Conservation (phyloP, 2,329 filamentous ascomycete species). For the Diaporthe sp. region DNA sequence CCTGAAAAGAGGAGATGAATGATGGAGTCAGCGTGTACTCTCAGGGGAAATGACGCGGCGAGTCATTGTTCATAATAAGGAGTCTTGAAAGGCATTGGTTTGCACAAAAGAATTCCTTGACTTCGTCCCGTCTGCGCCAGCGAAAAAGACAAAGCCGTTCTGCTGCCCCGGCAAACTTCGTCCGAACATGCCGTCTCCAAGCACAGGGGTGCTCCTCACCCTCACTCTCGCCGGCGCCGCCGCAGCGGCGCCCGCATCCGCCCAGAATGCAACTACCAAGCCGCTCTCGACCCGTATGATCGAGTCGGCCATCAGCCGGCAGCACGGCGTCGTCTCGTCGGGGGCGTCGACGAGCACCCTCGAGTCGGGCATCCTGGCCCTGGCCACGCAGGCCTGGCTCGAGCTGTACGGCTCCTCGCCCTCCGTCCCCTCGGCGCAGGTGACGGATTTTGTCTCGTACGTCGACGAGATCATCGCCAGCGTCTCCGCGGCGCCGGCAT, state of each 20-base stretch:
- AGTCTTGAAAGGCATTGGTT: not conserved
- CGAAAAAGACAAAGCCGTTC: not conserved
- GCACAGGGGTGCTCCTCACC: constrained; percentile 2
- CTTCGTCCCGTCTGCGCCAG: not conserved
- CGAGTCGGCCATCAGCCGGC: constrained; percentile 34
- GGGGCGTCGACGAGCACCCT: constrained; percentile 35
- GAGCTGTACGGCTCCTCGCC: constrained; percentile 14
- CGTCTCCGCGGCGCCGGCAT: constrained; percentile 53
- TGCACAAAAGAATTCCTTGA: not conserved
- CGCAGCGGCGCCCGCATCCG: not conserved
- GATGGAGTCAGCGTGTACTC: not conserved
- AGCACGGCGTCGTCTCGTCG: constrained; percentile 35
- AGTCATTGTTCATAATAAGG: not conserved
- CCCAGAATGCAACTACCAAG: not conserved
- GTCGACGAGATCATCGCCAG: constrained; percentile 53
- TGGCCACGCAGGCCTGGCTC: constrained; percentile 37
- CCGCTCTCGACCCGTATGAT: constrained; percentile 37
- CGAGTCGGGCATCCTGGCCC: constrained; percentile 35
- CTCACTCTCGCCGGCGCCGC: not conserved
- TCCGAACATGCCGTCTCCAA: constrained; percentile 5
- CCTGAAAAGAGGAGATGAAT: not conserved
- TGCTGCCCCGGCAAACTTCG: not conserved
- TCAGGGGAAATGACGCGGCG: not conserved
- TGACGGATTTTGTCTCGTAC: not conserved
- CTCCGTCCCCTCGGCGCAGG: not conserved